Evolutionary conservation across 768 basidiomycete genomes (phyloP), one percentile per base, ranked within the genome.

Genomic region (Myochromella boudieri): DNA sequence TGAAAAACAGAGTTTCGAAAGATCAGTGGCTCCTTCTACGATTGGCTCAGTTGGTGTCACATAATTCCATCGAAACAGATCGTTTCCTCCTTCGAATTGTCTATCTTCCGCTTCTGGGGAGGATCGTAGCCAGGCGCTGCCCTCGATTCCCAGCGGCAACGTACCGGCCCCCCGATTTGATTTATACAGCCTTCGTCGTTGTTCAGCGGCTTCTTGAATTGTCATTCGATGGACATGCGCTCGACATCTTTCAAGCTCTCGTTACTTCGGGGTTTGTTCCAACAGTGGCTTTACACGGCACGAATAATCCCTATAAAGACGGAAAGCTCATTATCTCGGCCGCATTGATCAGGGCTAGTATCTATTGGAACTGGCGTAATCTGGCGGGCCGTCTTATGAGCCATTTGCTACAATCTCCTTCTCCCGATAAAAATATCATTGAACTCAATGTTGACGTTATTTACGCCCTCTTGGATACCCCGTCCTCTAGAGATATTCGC

Each of bases 321-420:
- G 72, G 80, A 38, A 58, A 64, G 17, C 61, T 74, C 15, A 76
- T 84, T 42, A 64, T 85, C 18, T 65, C 68, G 18, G 67, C 74
- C 20, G 70, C 77, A 10, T 58, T 84, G 26, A 68, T 78, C 8
- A 72, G 74, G 36, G 69, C 83, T 6, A 76, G 78, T 51, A 55
- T 81, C 29, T 68, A 76, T 51, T 84, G 79, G 77, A 66, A 73
- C 32, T 84, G 78, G 80, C 64, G 68, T 39, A 44, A 56, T 21
- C 65, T 71, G 29, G 79, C 78, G 1, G 58, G 69, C 10, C 55
- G 46, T 6, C 61, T 82, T 24, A 57, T 82, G 34, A 58, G 56
- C 10, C 50, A 57, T 21, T 47, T 68, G 4, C 54, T 74, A n/a
- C 29, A 49, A 12, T 42, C 45, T 4, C 25, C 46, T 1, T 15